Evolutionary conservation across 768 basidiomycete genomes (phyloP).

Genomic region (Suillus plorans): DNA sequence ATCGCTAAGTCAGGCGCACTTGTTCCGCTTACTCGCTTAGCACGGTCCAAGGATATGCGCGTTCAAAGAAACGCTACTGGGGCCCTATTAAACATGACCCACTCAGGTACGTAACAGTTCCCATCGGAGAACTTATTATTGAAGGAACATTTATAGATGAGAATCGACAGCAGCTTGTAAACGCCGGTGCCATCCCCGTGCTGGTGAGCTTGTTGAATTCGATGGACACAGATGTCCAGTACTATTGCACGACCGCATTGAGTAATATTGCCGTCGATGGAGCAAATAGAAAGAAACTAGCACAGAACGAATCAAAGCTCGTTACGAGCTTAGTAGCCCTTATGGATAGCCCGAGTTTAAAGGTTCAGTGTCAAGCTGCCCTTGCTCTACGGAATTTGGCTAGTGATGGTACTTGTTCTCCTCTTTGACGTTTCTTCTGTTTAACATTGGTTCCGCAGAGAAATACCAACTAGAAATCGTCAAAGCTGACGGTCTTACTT

Average conservation of each 20-base stretch:
- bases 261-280: slow-evolving; percentile 99
- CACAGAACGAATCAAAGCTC: slow-evolving; percentile 90
- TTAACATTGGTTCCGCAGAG: slow-evolving; percentile 48
- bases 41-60: slow-evolving; percentile 98
- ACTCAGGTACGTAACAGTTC: slow-evolving; percentile 69
- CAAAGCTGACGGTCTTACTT: slow-evolving; percentile 88
- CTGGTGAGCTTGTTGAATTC: slow-evolving; percentile 92
- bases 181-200: slow-evolving; percentile 97
- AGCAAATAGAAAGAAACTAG: slow-evolving; percentile 90
- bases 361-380: slow-evolving; percentile 98
- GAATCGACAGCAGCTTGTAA: slow-evolving; percentile 97
- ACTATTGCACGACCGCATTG: slow-evolving; percentile 98
- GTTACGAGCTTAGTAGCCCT: slow-evolving; percentile 90
- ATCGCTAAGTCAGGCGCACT: slow-evolving; percentile 99
- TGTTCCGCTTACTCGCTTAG: slow-evolving; percentile 92
- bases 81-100: slow-evolving; percentile 98
- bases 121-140: slow-evolving; percentile 6
- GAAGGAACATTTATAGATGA: slow-evolving; percentile 62
- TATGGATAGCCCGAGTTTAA: slow-evolving; percentile 97
- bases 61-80: slow-evolving; percentile 99
- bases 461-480: slow-evolving; percentile 99
- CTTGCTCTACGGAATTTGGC: slow-evolving; percentile 95
- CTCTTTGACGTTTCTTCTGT: slow-evolving; percentile 17
- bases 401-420: slow-evolving; percentile 70
- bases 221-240: slow-evolving; percentile 98